Evolutionary conservation across 2,329 filamentous ascomycete genomes (phyloP), one percentile per base, ranked within the genome.

Genomic region (Apiospora pterosperma): DNA sequence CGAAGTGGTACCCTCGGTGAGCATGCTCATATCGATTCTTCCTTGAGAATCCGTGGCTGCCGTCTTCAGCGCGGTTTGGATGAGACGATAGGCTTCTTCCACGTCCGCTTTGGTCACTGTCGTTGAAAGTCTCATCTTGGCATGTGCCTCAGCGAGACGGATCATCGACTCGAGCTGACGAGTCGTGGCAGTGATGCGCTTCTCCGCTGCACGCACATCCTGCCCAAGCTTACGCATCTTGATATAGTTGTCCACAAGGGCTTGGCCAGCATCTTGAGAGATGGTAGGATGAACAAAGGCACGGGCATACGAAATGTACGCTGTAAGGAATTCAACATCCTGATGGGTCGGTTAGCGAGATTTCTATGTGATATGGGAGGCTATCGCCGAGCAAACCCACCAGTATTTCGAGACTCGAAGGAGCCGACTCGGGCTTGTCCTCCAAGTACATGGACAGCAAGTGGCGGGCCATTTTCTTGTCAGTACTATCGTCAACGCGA

Each of bases 101-200:
- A 99, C 96, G 73, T 99, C 96, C 60, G 86, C 85, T 34, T 85
- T 87, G 0, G 92, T 93, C 48, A 99, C 96, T 16, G 84, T 86
- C 3, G 83, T 76, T 0, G 91, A 88, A 5, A 99, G 86, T 4
- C 96, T 91, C 96, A 99, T 99, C 79, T 97, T 97, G 61, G 96
- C 96, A 78, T 99, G 96, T 0, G 94, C 96, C 81, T 99, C 96
- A 1, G 94, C 82, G 3, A 99, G 90, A 67, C 96, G 95, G 75
- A 99, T 98, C 96, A 99, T 99, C 58, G 91, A 96, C 80, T 99
- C 96, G 6, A 99, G 85, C 79, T 99, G 96, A 75, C 96, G 88
- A 0, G 96, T 99, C 3, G 96, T 99, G 44, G 96, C 96, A 0
- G 96, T 99, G 80, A 99, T 99, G 70, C 96, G 92, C 78, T 96